Conservation (phyloP, 495 filamentous ascomycete species). For the Aspergillus steynii region DNA sequence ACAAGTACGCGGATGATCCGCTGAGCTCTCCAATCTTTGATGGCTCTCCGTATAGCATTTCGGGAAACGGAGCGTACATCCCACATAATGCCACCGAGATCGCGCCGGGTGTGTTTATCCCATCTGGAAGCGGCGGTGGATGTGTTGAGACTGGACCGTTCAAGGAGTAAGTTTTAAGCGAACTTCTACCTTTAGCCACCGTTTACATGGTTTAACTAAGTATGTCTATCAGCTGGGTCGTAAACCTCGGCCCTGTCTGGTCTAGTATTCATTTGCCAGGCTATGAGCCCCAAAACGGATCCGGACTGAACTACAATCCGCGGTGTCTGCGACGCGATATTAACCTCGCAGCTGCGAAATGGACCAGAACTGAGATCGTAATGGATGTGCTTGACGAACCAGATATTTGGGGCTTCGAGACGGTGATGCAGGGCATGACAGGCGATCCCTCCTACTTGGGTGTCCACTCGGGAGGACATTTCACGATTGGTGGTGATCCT, state of each 20-base stretch:
- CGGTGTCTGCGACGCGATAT: conserved; percentile 61
- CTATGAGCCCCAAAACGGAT: conserved; percentile 11
- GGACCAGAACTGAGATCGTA: conserved; percentile 8
- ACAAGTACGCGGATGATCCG: conserved; percentile 47
- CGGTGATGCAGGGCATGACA: conserved; percentile 6
- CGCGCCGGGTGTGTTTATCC: conserved; percentile 24
- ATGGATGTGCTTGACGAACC: conserved; percentile 10
- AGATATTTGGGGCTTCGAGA: conserved; percentile 11
- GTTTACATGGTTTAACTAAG: neutral
- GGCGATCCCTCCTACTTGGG: conserved; percentile 35
- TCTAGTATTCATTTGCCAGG: conserved; percentile 13
- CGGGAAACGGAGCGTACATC: conserved; percentile 53
- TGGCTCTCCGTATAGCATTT: conserved; percentile 53
- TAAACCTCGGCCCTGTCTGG: conserved; percentile 49
- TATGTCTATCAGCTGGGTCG: conserved; percentile 11
- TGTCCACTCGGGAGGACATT: conserved; percentile 60
- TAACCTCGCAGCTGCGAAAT: neutral
- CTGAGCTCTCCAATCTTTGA: conserved; percentile 61
- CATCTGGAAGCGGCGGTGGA: conserved; percentile 55
- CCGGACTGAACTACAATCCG: conserved; percentile 44
- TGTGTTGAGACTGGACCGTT: conserved; percentile 59
- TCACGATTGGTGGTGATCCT: conserved; percentile 53
- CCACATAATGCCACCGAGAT: conserved; percentile 26
- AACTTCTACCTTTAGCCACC: neutral
- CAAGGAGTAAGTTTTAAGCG: conserved; percentile 18